Evolutionary conservation across 768 basidiomycete species (phyloP).

Genomic region (Trametes punicea): DNA sequence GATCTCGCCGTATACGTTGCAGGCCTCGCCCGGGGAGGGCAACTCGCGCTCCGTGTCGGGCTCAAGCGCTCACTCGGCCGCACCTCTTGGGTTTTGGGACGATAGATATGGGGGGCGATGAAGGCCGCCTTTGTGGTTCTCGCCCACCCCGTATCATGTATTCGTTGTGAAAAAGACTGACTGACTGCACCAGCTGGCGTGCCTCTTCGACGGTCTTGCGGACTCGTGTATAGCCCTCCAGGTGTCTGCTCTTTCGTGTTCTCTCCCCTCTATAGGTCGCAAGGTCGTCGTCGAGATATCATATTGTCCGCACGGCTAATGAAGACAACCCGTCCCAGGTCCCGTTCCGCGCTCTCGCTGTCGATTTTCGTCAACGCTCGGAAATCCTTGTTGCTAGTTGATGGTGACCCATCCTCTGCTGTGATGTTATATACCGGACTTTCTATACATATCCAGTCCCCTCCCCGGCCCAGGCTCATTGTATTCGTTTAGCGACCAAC

Average conservation of each 20-base stretch:
- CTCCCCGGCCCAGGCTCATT: background rate
- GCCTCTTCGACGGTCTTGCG: no score
- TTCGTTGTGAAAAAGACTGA: no score
- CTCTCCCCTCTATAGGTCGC: no score
- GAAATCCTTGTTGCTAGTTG: background rate
- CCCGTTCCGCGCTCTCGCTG: no score
- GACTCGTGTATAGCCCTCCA: no score
- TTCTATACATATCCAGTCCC: background rate
- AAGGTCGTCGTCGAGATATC: no score
- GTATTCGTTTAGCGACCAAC: background rate
- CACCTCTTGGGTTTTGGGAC: constrained; percentile 10
- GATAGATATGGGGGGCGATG: constrained; percentile 15
- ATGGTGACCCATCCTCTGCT: background rate
- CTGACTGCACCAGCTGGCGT: no score
- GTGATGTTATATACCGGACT: background rate
- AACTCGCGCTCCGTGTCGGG: constrained; percentile 10
- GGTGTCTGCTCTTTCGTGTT: no score
- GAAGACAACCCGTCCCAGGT: no score
- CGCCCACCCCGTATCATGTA: no score
- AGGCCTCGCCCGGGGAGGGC: constrained; percentile 9
- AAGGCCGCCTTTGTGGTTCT: background rate
- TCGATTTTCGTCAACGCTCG: background rate
- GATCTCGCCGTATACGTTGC: constrained; percentile 15
- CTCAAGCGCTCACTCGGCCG: constrained; percentile 8
- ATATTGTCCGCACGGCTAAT: no score